A percentile compares a stretch with the other conserved stretches of the same genome.
Conservation (phyloP, 352 stramenopile genomes). For the Aphanomyces invadans region DNA sequence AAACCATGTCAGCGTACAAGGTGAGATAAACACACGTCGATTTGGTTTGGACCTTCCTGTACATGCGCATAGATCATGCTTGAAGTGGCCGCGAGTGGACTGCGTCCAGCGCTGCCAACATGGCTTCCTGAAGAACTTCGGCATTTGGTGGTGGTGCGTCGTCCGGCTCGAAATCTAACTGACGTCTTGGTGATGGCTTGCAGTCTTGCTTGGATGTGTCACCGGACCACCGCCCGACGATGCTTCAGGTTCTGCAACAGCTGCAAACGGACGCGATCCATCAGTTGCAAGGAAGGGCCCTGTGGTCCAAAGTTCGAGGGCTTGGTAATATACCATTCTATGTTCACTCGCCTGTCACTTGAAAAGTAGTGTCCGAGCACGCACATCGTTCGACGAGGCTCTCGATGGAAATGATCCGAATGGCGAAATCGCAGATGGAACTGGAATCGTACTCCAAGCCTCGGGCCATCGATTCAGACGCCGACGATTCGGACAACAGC, state of each 20-base stretch:
- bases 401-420: not conserved
- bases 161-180: not conserved
- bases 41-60: too few species aligned
- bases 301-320: not conserved
- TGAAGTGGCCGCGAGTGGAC: conserved; percentile 5
- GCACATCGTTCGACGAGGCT: conserved; percentile 2
- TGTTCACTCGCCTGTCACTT: not conserved
- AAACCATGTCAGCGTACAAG: conserved; percentile 9
- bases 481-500: not conserved
- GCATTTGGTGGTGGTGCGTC: not conserved
- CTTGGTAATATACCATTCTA: not conserved
- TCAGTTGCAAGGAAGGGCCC: not conserved
- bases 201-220: conserved; percentile 1
- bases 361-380: conserved; percentile 2
- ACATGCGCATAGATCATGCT: conserved; percentile 21
- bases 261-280: conserved; percentile 8
- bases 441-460: conserved; percentile 9
- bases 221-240: not conserved
- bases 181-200: not conserved
- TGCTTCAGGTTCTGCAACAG: conserved; percentile 2
- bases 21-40: not conserved
- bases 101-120: conserved; percentile 8
- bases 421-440: not conserved
- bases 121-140: conserved; percentile 1
- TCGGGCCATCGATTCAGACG: not conserved